phyloP scores from a whole-genome alignment of 106 monocot species.

The Gastrodia elata region DNA sequence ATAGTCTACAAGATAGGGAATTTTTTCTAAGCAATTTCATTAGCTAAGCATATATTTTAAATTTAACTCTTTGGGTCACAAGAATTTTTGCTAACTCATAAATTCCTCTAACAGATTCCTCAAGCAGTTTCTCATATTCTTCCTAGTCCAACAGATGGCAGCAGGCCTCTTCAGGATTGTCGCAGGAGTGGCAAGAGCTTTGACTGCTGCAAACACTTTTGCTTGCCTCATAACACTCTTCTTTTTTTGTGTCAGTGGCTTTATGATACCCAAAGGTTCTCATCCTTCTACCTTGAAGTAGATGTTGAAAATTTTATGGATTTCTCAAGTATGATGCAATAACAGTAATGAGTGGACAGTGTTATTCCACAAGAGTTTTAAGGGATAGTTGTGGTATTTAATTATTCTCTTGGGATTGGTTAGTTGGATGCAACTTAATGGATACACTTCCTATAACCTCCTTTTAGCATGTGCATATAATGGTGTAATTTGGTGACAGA shows the following conservation, averaged over 20 bases:
- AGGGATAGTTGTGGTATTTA: neutral
- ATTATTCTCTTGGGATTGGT: too few relatives aligned
- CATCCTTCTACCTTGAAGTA: neutral
- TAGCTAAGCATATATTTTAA: too few relatives aligned
- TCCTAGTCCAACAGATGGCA: slow-evolving; percentile 59
- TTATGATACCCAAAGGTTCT: slow-evolving; percentile 55
- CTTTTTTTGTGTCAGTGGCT: slow-evolving; percentile 65
- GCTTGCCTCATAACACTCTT: slow-evolving; percentile 14
- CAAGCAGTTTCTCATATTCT: slow-evolving; percentile 41
- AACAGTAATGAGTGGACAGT: neutral
- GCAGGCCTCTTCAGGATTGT: slow-evolving; percentile 63
- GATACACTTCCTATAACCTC: too few relatives aligned
- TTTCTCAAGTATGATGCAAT: too few relatives aligned
- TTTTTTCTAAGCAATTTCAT: neutral
- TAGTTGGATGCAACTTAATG: too few relatives aligned
- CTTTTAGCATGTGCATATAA: too few relatives aligned
- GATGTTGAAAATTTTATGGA: neutral
- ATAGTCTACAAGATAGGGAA: neutral
- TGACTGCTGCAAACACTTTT: slow-evolving; percentile 2
- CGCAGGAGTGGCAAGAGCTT: slow-evolving; percentile 35
- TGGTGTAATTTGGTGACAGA: too few relatives aligned
- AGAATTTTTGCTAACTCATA: neutral
- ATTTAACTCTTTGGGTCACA: too few relatives aligned
- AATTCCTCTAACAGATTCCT: slow-evolving; percentile 40
- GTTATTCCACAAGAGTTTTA: neutral